Evolutionary conservation across 345 rosid genomes (phyloP).

Genomic region (Ceriops decandra): DNA sequence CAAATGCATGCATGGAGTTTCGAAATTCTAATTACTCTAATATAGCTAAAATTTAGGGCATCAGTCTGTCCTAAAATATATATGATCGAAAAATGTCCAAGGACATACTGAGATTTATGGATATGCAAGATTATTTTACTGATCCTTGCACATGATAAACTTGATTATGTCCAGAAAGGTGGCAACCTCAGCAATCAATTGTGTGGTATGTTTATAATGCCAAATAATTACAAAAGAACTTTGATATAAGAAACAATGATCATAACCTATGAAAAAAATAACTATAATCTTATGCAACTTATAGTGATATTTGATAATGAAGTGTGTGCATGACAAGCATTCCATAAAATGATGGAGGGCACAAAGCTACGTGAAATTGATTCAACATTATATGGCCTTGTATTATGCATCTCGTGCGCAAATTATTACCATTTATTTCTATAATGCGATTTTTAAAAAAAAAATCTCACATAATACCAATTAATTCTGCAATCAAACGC

Average conservation of each 20-base stretch:
- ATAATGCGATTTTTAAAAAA: no score
- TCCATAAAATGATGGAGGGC: conserved; percentile 27
- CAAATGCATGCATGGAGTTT: no score
- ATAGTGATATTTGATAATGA: conserved; percentile 27
- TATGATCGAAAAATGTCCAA: neutral
- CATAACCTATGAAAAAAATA: neutral
- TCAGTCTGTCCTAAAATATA: neutral
- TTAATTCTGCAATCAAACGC: neutral
- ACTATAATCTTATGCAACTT: neutral
- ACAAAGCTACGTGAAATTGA: conserved; percentile 12
- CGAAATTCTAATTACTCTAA: no score
- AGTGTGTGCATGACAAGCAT: conserved; percentile 36
- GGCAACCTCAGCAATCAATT: neutral
- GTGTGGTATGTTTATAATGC: conserved; percentile 11
- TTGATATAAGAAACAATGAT: conserved; percentile 11
- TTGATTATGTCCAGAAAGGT: neutral
- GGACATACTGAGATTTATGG: no score
- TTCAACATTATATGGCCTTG: neutral
- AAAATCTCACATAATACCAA: neutral
- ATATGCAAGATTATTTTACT: neutral
- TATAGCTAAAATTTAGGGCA: no score
- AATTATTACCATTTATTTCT: conserved; percentile 4
- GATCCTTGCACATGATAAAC: conserved; percentile 6
- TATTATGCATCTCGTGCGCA: conserved; percentile 12
- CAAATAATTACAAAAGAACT: conserved; percentile 12